Conservation (phyloP, 1,284 basidiomycete species). For the Irpex sp. region DNA sequence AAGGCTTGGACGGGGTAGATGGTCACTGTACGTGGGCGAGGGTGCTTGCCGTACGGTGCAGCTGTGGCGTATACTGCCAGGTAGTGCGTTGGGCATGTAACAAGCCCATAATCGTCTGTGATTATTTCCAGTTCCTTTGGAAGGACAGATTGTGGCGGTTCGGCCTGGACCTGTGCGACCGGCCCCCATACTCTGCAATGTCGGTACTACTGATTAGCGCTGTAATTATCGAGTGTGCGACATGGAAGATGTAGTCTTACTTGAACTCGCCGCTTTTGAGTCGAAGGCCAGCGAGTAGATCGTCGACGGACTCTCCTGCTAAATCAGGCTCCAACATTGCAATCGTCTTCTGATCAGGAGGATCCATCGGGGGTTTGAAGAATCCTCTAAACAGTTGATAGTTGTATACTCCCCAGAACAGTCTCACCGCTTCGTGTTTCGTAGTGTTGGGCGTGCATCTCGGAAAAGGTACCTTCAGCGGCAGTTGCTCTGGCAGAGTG, state of each 20-base stretch:
- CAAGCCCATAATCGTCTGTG: background rate
- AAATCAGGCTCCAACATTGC: background rate
- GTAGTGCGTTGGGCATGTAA: background rate
- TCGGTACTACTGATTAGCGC: background rate
- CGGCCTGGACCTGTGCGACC: background rate
- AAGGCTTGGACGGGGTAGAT: background rate
- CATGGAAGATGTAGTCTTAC: background rate
- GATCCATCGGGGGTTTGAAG: background rate
- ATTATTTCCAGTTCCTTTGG: background rate
- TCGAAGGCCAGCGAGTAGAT: background rate
- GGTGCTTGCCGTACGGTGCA: background rate
- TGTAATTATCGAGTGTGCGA: too few relatives aligned
- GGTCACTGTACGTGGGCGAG: background rate
- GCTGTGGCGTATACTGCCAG: background rate
- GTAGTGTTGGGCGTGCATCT: background rate
- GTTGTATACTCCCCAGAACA: background rate
- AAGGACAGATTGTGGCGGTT: slow-evolving; percentile 1
- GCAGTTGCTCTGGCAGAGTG: background rate
- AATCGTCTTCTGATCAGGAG: background rate
- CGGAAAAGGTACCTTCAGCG: background rate
- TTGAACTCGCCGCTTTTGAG: background rate
- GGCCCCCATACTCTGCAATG: background rate
- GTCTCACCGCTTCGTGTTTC: background rate
- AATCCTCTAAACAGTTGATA: background rate
- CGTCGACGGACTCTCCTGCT: background rate